A percentile compares a stretch with the other conserved stretches of the same genome.
These are phyloP conservation scores for Dichomitus squalens DNA, from an alignment of 1,284 basidiomycete genomes.

Conservation along the genomic window DNA sequence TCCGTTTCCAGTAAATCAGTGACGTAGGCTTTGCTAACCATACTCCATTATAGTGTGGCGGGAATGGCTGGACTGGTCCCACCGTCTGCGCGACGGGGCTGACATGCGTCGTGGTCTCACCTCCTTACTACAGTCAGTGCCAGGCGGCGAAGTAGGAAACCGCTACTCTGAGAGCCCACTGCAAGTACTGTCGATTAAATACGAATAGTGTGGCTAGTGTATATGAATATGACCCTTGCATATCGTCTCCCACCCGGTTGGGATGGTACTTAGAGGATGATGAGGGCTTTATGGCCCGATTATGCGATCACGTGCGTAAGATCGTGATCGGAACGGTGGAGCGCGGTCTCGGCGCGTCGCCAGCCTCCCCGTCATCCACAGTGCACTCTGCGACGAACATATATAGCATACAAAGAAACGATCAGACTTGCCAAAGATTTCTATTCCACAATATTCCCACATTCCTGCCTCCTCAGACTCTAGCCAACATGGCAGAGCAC, in stretches of 20 bases:
- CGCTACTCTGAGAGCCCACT: no score
- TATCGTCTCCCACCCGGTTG: no score
- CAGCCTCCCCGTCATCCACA: background rate
- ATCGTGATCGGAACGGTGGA: conserved; percentile 10
- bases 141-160: conserved; percentile 1
- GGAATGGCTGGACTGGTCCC: conserved; percentile 30
- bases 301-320: background rate
- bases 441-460: no score
- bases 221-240: no score
- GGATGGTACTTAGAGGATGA: no score
- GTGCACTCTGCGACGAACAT: no score
- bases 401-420: no score
- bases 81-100: conserved; percentile 20
- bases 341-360: background rate
- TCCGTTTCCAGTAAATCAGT: background rate
- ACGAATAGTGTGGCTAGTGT: no score
- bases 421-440: no score
- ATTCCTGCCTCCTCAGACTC: background rate
- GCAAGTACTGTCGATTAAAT: no score
- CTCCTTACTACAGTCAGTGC: conserved; percentile 26
- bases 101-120: conserved; percentile 20
- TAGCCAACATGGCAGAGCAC: conserved; percentile 16
- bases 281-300: no score
- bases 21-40: background rate
- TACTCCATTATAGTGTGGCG: conserved; percentile 24